These are phyloP conservation scores for Phenoliferia sp. DNA, from an alignment of 1,284 basidiomycete species.

Conservation along the genomic window DNA sequence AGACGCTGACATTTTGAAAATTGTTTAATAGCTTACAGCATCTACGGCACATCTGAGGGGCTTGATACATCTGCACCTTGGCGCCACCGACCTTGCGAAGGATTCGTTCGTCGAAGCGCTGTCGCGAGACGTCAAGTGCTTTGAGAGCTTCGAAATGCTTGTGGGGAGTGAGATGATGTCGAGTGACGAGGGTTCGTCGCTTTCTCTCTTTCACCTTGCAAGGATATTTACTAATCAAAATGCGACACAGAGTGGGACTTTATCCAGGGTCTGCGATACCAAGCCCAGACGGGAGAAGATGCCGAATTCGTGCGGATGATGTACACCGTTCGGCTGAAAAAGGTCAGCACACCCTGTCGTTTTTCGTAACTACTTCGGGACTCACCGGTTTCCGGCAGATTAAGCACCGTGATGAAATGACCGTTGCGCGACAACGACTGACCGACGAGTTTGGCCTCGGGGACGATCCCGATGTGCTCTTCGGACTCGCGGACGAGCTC, in stretches of 20 bases:
- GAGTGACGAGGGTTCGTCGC: conserved; percentile 70
- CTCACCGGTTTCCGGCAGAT: conserved; percentile 47
- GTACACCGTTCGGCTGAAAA: conserved; percentile 84
- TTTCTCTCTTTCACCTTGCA: neutral
- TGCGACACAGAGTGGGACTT: conserved; percentile 93
- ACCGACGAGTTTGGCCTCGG: conserved; percentile 71
- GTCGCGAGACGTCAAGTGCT: conserved; percentile 91
- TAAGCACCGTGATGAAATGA: conserved; percentile 74
- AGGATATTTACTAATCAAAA: conserved; percentile 7
- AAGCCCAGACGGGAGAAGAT: conserved; percentile 76
- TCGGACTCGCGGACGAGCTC: conserved; percentile 83
- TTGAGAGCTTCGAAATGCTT: conserved; percentile 88
- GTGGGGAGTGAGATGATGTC: conserved; percentile 91
- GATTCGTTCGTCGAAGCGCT: conserved; percentile 92
- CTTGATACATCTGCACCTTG: conserved; percentile 86
- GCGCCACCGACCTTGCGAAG: conserved; percentile 82
- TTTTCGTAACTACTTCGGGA: neutral
- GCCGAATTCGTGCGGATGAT: conserved; percentile 84
- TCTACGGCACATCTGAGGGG: conserved; percentile 94
- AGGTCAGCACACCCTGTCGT: conserved; percentile 47
- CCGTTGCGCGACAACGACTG: conserved; percentile 64
- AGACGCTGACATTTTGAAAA: neutral
- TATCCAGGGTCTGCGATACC: conserved; percentile 75
- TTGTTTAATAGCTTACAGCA: conserved; percentile 66
- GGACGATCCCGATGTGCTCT: conserved; percentile 88